Evolutionary conservation across 2,329 filamentous ascomycete species (phyloP).

Genomic region (Huntiella moniliformis): DNA sequence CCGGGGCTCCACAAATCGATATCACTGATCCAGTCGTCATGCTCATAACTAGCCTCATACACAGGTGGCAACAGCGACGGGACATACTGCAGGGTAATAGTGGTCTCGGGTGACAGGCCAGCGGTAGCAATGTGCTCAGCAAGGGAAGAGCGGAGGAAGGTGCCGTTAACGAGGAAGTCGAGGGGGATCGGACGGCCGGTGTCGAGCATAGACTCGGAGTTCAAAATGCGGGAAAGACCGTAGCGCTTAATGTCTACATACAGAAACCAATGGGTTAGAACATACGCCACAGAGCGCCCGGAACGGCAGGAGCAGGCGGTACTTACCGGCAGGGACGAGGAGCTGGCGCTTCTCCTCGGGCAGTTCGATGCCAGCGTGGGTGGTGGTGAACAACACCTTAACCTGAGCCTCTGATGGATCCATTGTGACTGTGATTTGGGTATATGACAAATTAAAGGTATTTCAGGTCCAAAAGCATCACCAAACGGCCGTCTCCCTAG

Average conservation of each 20-base stretch:
- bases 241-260: conserved; percentile 46
- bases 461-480: neutral
- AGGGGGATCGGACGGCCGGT: conserved; percentile 53
- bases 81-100: conserved; percentile 79
- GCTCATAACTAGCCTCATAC: conserved; percentile 81
- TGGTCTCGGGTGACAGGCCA: conserved; percentile 76
- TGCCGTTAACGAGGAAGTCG: conserved; percentile 90
- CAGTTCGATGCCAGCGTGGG: conserved; percentile 40
- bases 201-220: conserved; percentile 52
- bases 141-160: conserved; percentile 73
- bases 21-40: conserved; percentile 90
- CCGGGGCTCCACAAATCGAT: conserved; percentile 63
- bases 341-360: conserved; percentile 43
- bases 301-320: neutral
- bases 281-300: neutral
- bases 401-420: conserved; percentile 32
- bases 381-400: conserved; percentile 49
- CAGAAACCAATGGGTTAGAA: neutral
- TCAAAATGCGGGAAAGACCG: conserved; percentile 51
- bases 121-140: conserved; percentile 77
- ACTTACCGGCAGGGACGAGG: conserved; percentile 39
- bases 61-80: conserved; percentile 75
- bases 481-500: neutral
- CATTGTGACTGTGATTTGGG: conserved; percentile 16
- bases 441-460: neutral